Conservation (phyloP, 2,329 filamentous ascomycete genomes). For the Cercospora sojina region DNA sequence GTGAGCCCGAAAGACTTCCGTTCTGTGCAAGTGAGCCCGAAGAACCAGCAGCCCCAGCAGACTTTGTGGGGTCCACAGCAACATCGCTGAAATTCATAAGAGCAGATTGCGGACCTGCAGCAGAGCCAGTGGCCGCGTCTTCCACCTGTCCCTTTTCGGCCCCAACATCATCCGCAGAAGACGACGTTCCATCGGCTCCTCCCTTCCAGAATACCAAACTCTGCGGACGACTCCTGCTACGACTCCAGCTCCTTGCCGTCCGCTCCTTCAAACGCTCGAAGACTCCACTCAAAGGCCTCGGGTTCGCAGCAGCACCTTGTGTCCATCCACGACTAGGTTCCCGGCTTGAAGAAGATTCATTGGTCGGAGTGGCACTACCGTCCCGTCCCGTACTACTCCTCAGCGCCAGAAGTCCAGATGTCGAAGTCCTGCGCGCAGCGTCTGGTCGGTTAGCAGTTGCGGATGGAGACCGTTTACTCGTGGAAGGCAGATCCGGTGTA, state of each 20-base stretch:
- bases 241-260: conserved; percentile 18
- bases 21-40: background rate
- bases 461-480: background rate
- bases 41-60: background rate
- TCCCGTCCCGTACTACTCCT: background rate
- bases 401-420: conserved; percentile 4
- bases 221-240: conserved; percentile 22
- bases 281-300: conserved; percentile 22
- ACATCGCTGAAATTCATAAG: conserved; percentile 22
- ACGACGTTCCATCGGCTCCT: background rate
- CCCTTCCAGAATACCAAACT: conserved; percentile 17
- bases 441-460: background rate
- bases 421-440: conserved; percentile 2
- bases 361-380: conserved; percentile 14
- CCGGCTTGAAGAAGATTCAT: background rate
- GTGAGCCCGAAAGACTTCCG: background rate
- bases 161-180: background rate
- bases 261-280: conserved; percentile 21
- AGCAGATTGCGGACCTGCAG: conserved; percentile 3
- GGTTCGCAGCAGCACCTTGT: background rate
- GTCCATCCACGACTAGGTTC: background rate
- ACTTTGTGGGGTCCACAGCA: conserved; percentile 11
- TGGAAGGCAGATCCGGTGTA: background rate
- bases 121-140: background rate
- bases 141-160: background rate